These are phyloP conservation scores for Trametes versicolor DNA, from an alignment of 1,284 basidiomycete species.

Conservation along the genomic window DNA sequence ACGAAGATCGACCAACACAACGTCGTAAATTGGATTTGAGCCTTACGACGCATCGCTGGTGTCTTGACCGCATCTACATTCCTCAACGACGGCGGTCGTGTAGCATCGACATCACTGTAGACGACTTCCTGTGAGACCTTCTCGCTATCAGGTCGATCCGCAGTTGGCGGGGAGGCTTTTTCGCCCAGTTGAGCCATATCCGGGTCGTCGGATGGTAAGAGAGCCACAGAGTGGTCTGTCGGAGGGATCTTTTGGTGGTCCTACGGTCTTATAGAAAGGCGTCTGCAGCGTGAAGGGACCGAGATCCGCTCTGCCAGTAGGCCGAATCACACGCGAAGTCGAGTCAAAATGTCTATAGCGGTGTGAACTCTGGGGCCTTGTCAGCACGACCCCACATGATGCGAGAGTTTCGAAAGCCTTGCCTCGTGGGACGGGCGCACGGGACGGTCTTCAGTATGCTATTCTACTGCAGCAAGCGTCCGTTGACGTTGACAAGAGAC, in stretches of 20 bases:
- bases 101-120: background rate
- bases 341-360: background rate
- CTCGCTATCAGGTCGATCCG: background rate
- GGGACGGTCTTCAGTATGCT: background rate
- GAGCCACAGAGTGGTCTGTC: background rate
- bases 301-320: background rate
- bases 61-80: conserved; percentile 6
- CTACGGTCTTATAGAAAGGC: no score
- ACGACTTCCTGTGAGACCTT: background rate
- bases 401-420: background rate
- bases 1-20: conserved; percentile 55
- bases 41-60: conserved; percentile 29
- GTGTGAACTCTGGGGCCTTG: background rate
- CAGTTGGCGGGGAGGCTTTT: background rate
- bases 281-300: background rate
- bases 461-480: background rate
- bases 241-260: background rate
- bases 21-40: conserved; percentile 49
- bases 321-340: background rate
- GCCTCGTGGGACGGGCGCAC: background rate
- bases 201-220: background rate
- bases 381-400: background rate
- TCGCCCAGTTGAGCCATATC: background rate
- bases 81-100: background rate
- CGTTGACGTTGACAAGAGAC: background rate